These are phyloP conservation scores for Xylariaceae sp. DNA, from an alignment of 2,329 filamentous ascomycete species.

Conservation along the genomic window DNA sequence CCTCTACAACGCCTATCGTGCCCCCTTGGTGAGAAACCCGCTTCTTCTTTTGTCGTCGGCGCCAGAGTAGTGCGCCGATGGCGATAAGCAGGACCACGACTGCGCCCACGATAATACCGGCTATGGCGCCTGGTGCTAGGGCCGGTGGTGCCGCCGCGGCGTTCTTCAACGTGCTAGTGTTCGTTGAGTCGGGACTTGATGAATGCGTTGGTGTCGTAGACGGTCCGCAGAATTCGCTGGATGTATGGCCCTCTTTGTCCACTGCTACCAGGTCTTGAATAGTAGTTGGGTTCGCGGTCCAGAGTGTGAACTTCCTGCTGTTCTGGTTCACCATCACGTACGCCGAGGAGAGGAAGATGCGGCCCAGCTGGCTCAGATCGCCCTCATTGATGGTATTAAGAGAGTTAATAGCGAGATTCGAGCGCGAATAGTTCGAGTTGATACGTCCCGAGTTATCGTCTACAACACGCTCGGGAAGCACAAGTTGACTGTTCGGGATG, in stretches of 20 bases:
- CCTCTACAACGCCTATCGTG: too few relatives aligned
- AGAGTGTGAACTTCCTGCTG: constrained; percentile 24
- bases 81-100: neutral
- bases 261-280: constrained; percentile 11
- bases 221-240: neutral
- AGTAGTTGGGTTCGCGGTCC: constrained; percentile 15
- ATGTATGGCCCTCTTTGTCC: neutral
- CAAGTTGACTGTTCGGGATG: constrained; percentile 31
- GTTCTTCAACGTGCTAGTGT: too few relatives aligned
- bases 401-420: constrained; percentile 26
- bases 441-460: constrained; percentile 17
- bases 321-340: constrained; percentile 32
- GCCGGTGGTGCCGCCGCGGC: too few relatives aligned
- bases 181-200: neutral
- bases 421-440: constrained; percentile 15
- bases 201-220: neutral
- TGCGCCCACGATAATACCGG: constrained; percentile 1
- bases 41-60: neutral
- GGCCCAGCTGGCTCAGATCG: constrained; percentile 20
- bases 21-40: neutral
- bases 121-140: neutral
- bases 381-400: constrained; percentile 23
- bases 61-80: neutral
- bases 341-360: constrained; percentile 29
- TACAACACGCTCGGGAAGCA: constrained; percentile 24